phyloP scores from a whole-genome alignment of 192 early-diverging fungal species.

The Coemansia sp. region DNA sequence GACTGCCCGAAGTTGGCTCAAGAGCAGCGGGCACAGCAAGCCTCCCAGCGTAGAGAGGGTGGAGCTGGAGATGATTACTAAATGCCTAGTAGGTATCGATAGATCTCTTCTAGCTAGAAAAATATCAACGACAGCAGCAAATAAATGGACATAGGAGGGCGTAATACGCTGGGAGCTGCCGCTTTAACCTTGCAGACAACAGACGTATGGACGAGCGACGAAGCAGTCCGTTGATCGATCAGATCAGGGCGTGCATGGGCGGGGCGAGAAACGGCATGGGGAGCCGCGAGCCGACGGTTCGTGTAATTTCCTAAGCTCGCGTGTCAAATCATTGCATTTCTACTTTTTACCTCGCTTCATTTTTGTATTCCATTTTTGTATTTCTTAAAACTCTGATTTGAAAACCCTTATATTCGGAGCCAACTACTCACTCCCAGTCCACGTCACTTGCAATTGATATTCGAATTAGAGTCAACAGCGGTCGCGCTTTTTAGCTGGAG shows the following conservation, averaged over 20 bases:
- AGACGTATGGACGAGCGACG: too few relatives aligned
- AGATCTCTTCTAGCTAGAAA: too few relatives aligned
- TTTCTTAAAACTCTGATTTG: not conserved
- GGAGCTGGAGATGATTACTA: slow-evolving; percentile 35
- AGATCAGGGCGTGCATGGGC: too few relatives aligned
- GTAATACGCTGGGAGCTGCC: too few relatives aligned
- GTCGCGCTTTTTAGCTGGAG: not conserved
- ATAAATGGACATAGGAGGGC: too few relatives aligned
- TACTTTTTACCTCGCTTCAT: not conserved
- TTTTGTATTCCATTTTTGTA: not conserved
- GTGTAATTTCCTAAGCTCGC: not conserved
- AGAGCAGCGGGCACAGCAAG: slow-evolving; percentile 57
- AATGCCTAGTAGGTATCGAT: too few relatives aligned
- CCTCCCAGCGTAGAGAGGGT: slow-evolving; percentile 32
- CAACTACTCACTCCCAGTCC: not conserved
- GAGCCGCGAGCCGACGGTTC: slow-evolving; percentile 16
- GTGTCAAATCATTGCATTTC: not conserved
- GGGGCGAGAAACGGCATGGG: too few relatives aligned
- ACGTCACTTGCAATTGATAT: not conserved
- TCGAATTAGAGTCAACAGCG: not conserved
- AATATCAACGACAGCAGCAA: too few relatives aligned
- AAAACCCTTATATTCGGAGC: not conserved
- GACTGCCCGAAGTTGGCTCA: slow-evolving; percentile 84
- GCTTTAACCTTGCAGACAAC: too few relatives aligned
- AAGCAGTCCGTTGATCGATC: too few relatives aligned